phyloP scores from a whole-genome alignment of 441 rosid genomes.

The Brassica balearica region DNA sequence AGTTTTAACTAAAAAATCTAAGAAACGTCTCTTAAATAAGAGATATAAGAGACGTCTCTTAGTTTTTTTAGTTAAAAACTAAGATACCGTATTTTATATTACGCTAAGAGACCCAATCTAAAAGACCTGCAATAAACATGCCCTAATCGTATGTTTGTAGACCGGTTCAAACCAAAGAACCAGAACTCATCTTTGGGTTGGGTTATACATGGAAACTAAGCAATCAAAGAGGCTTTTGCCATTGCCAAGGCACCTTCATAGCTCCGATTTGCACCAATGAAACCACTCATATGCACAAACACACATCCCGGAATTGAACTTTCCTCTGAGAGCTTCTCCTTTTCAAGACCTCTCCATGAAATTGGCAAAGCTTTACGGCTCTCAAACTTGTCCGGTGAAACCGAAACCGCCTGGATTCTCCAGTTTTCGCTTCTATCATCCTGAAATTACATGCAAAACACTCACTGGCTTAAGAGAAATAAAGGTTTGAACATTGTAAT shows the following conservation, averaged over 20 bases:
- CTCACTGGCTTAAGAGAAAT: background rate
- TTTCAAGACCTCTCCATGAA: conserved; percentile 59
- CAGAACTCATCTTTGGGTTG: background rate
- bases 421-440: conserved; percentile 57
- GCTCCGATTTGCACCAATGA: conserved; percentile 52
- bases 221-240: conserved; percentile 53
- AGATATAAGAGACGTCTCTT: too few relatives aligned
- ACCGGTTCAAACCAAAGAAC: conserved; percentile 13
- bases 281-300: conserved; percentile 64
- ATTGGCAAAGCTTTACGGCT: conserved; percentile 65
- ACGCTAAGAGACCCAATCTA: too few relatives aligned
- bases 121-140: too few relatives aligned
- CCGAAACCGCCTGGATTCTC: conserved; percentile 59
- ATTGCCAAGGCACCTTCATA: conserved; percentile 56
- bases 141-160: background rate
- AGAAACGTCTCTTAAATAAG: too few relatives aligned
- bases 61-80: too few relatives aligned
- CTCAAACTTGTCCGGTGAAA: conserved; percentile 52
- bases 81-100: too few relatives aligned
- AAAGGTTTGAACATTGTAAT: background rate
- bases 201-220: conserved; percentile 25
- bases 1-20: too few relatives aligned
- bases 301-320: conserved; percentile 54
- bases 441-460: conserved; percentile 36
- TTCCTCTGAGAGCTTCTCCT: conserved; percentile 48